These are phyloP conservation scores for Amanita rubescens DNA, from an alignment of 768 basidiomycete species.

Conservation along the genomic window DNA sequence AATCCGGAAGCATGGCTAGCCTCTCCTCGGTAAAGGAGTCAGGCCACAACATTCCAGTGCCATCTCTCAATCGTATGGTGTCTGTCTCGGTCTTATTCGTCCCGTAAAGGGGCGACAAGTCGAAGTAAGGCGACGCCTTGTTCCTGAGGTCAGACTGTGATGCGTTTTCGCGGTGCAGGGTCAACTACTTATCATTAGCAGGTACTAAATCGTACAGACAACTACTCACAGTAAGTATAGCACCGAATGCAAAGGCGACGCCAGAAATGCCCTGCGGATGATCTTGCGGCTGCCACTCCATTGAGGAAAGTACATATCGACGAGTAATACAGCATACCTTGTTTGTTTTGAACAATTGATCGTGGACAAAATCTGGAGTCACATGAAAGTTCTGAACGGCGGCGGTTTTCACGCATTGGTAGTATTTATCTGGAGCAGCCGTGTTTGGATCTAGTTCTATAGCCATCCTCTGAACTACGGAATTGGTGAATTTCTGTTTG, in stretches of 20 bases:
- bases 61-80: constrained; percentile 16
- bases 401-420: neutral
- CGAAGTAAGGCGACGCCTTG: constrained; percentile 14
- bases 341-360: neutral
- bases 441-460: neutral
- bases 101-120: constrained; percentile 18
- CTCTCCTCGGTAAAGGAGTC: constrained; percentile 18
- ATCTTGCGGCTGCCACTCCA: neutral
- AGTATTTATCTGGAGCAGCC: too few species aligned
- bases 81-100: constrained; percentile 10
- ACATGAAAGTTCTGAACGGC: neutral
- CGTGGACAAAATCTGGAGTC: neutral
- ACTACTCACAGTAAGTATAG: constrained; percentile 10
- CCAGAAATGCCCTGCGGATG: constrained; percentile 13
- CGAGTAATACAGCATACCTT: neutral
- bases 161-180: constrained; percentile 5
- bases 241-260: constrained; percentile 8
- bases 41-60: constrained; percentile 16
- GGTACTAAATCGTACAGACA: neutral
- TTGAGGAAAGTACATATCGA: too few species aligned
- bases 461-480: neutral
- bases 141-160: neutral
- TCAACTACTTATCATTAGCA: constrained; percentile 7
- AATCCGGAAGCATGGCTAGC: constrained; percentile 9
- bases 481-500: neutral